phyloP scores from a whole-genome alignment of 192 early-diverging fungal genomes.

The Diversispora eburnea region DNA sequence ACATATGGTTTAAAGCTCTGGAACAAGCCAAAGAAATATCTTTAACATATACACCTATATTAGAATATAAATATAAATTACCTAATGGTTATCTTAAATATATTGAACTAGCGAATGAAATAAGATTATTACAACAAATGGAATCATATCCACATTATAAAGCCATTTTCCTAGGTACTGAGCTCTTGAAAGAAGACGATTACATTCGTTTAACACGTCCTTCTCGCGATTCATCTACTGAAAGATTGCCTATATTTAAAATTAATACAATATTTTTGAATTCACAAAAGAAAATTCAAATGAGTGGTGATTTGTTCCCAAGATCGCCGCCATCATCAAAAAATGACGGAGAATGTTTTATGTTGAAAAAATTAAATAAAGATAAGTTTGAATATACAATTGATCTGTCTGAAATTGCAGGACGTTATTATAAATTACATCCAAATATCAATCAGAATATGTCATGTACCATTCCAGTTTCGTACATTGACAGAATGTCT shows the following conservation, averaged over 20 bases:
- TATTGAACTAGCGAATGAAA: neutral
- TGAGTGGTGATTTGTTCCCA: slow-evolving; percentile 1
- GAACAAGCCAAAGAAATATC: neutral
- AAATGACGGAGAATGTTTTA: neutral
- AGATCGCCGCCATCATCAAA: neutral
- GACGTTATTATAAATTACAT: neutral
- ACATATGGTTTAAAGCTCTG: neutral
- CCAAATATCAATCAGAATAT: neutral
- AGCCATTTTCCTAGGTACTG: neutral
- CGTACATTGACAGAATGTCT: neutral
- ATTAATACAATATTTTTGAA: slow-evolving; percentile 14
- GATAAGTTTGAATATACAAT: slow-evolving; percentile 6
- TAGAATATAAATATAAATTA: neutral
- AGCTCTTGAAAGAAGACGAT: slow-evolving; percentile 5
- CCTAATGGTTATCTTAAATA: neutral
- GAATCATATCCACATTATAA: slow-evolving; percentile 4
- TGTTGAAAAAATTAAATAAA: neutral
- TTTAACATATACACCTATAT: neutral
- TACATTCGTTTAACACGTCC: neutral
- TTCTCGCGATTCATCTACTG: neutral
- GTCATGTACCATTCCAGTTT: neutral
- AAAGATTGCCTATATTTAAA: neutral
- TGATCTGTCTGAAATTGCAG: neutral
- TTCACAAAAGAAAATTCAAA: neutral
- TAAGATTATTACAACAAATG: neutral